Conservation (phyloP, 441 rosid species). For the Cnidoscolus chayamansa region DNA sequence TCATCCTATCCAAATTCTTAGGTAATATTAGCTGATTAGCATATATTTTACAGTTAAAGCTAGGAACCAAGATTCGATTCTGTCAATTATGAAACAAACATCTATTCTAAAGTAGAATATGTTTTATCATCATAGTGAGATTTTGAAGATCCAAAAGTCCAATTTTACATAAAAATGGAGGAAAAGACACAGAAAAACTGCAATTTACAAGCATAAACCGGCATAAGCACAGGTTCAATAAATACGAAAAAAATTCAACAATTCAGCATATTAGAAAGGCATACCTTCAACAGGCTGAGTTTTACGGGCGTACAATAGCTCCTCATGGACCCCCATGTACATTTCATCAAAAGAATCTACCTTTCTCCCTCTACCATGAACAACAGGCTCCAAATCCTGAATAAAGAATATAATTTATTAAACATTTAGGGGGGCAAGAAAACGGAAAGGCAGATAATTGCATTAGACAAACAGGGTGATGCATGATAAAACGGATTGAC, state of each 20-base stretch:
- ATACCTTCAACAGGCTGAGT: slow-evolving; percentile 75
- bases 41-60: neutral
- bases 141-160: neutral
- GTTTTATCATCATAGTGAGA: neutral
- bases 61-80: neutral
- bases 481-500: neutral
- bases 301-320: slow-evolving; percentile 85
- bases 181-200: neutral
- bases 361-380: slow-evolving; percentile 90
- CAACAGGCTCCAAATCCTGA: slow-evolving; percentile 72
- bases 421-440: neutral
- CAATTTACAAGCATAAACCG: neutral
- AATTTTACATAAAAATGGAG: neutral
- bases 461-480: neutral
- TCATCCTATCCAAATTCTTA: neutral
- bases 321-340: slow-evolving; percentile 74
- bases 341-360: slow-evolving; percentile 64
- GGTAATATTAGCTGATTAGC: neutral
- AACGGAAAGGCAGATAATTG: neutral
- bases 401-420: slow-evolving; percentile 17
- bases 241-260: neutral
- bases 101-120: neutral
- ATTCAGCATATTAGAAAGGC: neutral
- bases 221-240: neutral
- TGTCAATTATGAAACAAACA: neutral